Evolutionary conservation across 805 yeast genomes (phyloP).

Genomic region (Pichia phayaonensis): DNA sequence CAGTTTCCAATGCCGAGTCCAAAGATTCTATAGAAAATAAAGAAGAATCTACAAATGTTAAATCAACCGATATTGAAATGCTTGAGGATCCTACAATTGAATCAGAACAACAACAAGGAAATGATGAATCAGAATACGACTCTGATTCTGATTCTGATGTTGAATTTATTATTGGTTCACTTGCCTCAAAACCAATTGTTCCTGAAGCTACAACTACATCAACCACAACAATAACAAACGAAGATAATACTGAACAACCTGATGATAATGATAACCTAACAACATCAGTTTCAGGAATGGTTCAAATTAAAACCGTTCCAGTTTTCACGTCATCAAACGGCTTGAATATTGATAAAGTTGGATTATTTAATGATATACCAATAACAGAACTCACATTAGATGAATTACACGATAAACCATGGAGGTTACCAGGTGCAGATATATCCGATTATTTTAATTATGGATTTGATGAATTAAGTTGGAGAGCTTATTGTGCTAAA

Average conservation of each 20-base stretch:
- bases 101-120: not conserved
- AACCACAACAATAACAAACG: constrained; percentile 9
- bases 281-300: constrained; percentile 14
- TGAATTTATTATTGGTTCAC: constrained; percentile 67
- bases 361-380: constrained; percentile 72
- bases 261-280: constrained; percentile 4
- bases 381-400: constrained; percentile 74
- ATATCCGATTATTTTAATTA: constrained; percentile 89
- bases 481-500: constrained; percentile 87
- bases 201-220: constrained; percentile 11
- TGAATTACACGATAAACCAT: constrained; percentile 86
- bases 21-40: not conserved
- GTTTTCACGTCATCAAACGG: constrained; percentile 32
- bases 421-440: constrained; percentile 98
- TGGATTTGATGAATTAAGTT: constrained; percentile 93
- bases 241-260: constrained; percentile 2
- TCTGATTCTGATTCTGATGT: constrained; percentile 45
- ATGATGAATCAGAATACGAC: constrained; percentile 14
- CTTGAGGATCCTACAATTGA: not conserved
- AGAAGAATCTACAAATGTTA: not conserved
- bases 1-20: not conserved
- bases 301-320: constrained; percentile 25
- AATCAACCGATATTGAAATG: not conserved
- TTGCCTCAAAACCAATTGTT: constrained; percentile 12
- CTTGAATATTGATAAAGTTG: constrained; percentile 66